phyloP scores from a whole-genome alignment of 345 rosid genomes.

The Bruguiera parviflora region DNA sequence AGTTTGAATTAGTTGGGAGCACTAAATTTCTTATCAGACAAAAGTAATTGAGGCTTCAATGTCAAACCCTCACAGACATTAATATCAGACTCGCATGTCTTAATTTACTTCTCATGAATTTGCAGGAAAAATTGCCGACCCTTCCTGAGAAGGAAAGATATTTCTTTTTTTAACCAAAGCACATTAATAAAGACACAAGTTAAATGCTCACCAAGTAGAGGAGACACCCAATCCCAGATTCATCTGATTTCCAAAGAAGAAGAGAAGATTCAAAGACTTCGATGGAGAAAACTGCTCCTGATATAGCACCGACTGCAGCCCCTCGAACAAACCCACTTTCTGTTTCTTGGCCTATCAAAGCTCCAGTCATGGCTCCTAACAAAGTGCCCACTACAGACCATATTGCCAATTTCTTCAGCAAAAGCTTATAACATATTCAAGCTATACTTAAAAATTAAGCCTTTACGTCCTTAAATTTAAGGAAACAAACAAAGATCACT shows the following conservation, averaged over 20 bases:
- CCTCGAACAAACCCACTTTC: constrained; percentile 98
- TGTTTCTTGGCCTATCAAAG: constrained; percentile 98
- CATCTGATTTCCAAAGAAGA: constrained; percentile 92
- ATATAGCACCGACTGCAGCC: constrained; percentile 96
- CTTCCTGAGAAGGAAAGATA: not conserved
- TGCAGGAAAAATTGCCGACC: no score
- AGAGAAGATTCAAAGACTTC: constrained; percentile 98
- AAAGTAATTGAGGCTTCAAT: not conserved
- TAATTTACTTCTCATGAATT: no score
- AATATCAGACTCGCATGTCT: not conserved
- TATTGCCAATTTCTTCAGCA: constrained; percentile 12
- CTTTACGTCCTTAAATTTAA: not conserved
- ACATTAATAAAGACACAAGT: not conserved
- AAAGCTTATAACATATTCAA: not conserved
- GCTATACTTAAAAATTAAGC: not conserved
- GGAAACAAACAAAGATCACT: constrained; percentile 4
- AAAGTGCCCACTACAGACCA: constrained; percentile 77
- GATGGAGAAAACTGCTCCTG: constrained; percentile 98
- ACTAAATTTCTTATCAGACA: not conserved
- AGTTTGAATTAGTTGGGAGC: constrained; percentile 12
- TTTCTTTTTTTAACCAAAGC: not conserved
- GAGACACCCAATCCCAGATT: constrained; percentile 81
- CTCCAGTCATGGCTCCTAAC: constrained; percentile 98
- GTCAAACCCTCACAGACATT: not conserved
- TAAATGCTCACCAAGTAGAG: constrained; percentile 79